Evolutionary conservation across 148 eudicot species (phyloP).

Genomic region (Rhododendron vialii): DNA sequence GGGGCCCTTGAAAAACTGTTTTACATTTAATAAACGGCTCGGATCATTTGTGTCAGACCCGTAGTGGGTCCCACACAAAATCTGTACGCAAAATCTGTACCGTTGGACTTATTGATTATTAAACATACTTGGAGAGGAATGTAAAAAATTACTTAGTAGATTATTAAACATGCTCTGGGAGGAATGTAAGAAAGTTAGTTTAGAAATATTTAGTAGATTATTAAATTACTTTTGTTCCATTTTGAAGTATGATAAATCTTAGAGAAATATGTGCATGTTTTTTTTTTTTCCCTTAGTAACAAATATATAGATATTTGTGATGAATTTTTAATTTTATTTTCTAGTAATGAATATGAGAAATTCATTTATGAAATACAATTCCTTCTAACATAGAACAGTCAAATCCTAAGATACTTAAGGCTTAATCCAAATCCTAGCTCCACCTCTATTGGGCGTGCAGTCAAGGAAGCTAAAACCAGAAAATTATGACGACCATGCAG

Average conservation of each 20-base stretch:
- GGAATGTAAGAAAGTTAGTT: neutral
- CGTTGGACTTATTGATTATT: no score
- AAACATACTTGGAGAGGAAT: no score
- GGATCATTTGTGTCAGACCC: no score
- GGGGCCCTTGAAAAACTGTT: no score
- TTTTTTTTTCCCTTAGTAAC: neutral
- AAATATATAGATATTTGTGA: neutral
- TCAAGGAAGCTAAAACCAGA: neutral
- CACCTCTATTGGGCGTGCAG: neutral
- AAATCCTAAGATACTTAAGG: no score
- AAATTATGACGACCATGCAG: neutral
- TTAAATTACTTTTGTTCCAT: neutral
- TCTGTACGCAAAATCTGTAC: no score
- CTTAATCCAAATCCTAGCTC: neutral
- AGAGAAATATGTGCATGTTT: neutral
- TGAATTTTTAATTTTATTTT: neutral
- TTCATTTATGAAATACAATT: neutral
- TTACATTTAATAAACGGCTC: no score
- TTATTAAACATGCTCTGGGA: neutral
- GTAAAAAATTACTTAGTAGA: no score
- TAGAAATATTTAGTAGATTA: neutral
- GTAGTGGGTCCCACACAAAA: no score
- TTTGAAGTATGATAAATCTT: neutral
- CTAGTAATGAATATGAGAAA: neutral
- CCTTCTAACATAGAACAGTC: neutral